Conservation (phyloP, 208 protist species). For the Porcisia deanei region DNA sequence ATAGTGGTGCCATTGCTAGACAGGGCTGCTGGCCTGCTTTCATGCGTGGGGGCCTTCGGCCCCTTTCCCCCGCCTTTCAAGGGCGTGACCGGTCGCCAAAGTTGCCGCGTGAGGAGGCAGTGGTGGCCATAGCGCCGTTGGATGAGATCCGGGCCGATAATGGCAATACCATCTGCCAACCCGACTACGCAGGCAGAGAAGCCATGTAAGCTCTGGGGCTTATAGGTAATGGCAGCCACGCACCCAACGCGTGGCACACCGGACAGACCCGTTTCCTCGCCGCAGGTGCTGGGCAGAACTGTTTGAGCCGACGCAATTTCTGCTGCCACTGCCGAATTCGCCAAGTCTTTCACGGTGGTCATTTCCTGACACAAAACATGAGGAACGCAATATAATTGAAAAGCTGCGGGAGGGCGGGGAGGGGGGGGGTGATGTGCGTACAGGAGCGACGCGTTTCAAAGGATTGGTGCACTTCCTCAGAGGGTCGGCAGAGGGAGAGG, state of each 20-base stretch:
- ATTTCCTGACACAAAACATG: not conserved
- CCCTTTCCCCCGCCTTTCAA: conserved; percentile 1
- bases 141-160: conserved; percentile 63
- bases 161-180: conserved; percentile 45
- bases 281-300: conserved; percentile 56
- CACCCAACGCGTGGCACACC: conserved; percentile 70
- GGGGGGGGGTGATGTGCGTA: not conserved
- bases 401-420: not conserved
- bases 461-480: not conserved
- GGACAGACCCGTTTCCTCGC: conserved; percentile 69
- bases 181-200: conserved; percentile 63
- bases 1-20: not conserved
- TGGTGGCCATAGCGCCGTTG: conserved; percentile 30
- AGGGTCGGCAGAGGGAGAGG: not conserved
- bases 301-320: not conserved
- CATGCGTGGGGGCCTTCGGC: not conserved
- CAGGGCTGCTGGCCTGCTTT: not conserved
- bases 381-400: not conserved
- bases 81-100: conserved; percentile 43
- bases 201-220: conserved; percentile 14
- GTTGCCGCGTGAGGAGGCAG: conserved; percentile 40
- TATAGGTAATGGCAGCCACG: conserved; percentile 51
- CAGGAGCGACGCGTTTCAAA: not conserved
- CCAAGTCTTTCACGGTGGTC: not conserved
- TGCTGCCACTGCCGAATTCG: not conserved